Evolutionary conservation across 176 grass and related monocot genomes (phyloP).

Genomic region (Zoysia pacifica): DNA sequence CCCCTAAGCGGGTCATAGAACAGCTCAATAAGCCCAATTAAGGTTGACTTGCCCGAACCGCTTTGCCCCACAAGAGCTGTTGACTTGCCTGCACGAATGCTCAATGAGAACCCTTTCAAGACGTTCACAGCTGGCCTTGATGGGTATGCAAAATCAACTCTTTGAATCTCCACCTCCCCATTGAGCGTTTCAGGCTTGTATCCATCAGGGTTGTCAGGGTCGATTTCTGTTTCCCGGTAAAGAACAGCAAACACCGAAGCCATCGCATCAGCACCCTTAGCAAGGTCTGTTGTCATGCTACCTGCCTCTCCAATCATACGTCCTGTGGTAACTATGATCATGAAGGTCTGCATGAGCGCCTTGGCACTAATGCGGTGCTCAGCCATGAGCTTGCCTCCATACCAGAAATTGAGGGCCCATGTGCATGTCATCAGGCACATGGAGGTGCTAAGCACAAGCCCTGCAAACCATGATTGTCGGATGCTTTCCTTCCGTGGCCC

Average conservation of each 20-base stretch:
- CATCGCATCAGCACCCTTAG: no score
- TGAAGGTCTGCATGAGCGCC: no score
- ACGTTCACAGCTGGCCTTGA: slow-evolving; percentile 64
- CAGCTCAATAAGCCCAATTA: no score
- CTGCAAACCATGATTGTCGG: slow-evolving; percentile 75
- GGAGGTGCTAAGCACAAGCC: slow-evolving; percentile 64
- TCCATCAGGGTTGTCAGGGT: slow-evolving; percentile 57
- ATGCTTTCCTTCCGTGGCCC: slow-evolving; percentile 59
- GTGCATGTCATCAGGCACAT: slow-evolving; percentile 72
- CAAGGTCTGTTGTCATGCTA: no score
- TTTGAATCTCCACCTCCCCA: slow-evolving; percentile 73
- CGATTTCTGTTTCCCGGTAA: no score
- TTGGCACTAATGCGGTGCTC: no score
- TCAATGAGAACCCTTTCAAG: slow-evolving; percentile 80
- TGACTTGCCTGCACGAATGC: slow-evolving; percentile 75
- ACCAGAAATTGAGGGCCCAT: slow-evolving; percentile 94
- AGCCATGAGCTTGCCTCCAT: slow-evolving; percentile 73
- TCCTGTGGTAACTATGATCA: no score
- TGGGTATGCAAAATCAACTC: slow-evolving; percentile 80
- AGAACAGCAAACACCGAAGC: no score
- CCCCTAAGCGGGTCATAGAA: no score
- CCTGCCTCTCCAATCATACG: no score
- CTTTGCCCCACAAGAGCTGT: slow-evolving; percentile 90
- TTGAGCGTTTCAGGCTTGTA: slow-evolving; percentile 57
- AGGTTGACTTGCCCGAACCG: slow-evolving; percentile 24